Conservation (phyloP, 495 filamentous ascomycete species). For the Penicillium parvum region DNA sequence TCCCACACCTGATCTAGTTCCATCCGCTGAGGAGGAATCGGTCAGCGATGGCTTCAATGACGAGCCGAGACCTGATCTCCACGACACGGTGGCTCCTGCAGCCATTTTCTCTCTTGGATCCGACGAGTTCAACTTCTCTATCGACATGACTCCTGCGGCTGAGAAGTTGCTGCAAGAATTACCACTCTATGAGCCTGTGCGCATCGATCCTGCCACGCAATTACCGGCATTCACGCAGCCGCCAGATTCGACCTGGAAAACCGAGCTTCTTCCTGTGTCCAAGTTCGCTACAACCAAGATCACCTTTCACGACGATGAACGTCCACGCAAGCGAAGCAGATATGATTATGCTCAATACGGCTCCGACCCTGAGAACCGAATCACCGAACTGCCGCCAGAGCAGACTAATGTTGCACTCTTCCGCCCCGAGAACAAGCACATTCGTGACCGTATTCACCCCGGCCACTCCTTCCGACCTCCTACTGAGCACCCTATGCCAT, state of each 20-base stretch:
- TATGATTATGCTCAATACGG: constrained; percentile 69
- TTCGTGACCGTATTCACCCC: constrained; percentile 87
- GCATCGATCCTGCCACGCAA: constrained; percentile 51
- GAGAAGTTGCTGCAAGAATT: constrained; percentile 84
- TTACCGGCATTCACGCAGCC: constrained; percentile 51
- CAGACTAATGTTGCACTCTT: constrained; percentile 81
- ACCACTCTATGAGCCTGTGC: constrained; percentile 69
- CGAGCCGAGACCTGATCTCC: constrained; percentile 38
- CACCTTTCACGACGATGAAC: constrained; percentile 58
- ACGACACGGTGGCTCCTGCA: constrained; percentile 52
- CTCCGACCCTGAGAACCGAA: constrained; percentile 54
- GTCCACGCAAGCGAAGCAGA: constrained; percentile 69
- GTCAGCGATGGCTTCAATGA: constrained; percentile 47
- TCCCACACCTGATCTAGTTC: constrained; percentile 67
- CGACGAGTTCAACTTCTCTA: constrained; percentile 75
- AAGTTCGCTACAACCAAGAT: constrained; percentile 84
- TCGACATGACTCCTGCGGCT: constrained; percentile 68
- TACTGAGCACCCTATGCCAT: constrained; percentile 81
- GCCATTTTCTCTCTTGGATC: constrained; percentile 77
- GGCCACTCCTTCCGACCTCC: constrained; percentile 92
- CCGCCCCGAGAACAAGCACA: constrained; percentile 80
- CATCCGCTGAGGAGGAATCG: constrained; percentile 56
- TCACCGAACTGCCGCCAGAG: constrained; percentile 57
- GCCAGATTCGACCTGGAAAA: constrained; percentile 68
- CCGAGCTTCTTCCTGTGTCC: constrained; percentile 74